Evolutionary conservation across 176 grass and related monocot genomes (phyloP).

Genomic region (Rhipidocladum racemiflorum): DNA sequence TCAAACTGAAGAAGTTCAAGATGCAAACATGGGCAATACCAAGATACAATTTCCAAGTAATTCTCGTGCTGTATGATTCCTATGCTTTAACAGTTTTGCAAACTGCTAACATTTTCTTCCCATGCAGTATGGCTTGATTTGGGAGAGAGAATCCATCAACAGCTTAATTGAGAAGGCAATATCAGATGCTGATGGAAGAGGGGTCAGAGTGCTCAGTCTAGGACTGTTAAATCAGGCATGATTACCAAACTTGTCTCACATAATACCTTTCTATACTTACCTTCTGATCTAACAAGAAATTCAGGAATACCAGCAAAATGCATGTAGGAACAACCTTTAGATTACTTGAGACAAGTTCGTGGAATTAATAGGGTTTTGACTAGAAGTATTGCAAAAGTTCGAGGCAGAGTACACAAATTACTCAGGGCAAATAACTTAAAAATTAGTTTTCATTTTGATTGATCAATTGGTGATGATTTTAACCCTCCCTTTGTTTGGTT

Average conservation of each 20-base stretch:
- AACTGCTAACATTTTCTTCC: conserved; percentile 26
- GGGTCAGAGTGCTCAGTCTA: conserved; percentile 75
- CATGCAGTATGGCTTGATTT: conserved; percentile 60
- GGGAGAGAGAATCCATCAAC: conserved; percentile 76
- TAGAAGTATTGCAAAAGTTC: neutral
- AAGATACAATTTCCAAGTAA: conserved; percentile 90
- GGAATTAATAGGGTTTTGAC: neutral
- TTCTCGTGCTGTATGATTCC: neutral
- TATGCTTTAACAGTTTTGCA: conserved; percentile 1
- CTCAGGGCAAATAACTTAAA: neutral
- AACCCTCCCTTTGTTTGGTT: conserved; percentile 1
- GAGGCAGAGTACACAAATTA: neutral
- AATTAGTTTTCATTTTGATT: neutral
- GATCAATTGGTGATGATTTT: neutral
- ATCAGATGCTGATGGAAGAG: conserved; percentile 68
- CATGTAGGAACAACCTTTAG: no score
- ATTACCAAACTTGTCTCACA: neutral
- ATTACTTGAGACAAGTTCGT: neutral
- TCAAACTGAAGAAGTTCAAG: conserved; percentile 60
- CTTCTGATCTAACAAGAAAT: neutral
- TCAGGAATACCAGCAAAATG: neutral
- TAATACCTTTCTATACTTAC: conserved; percentile 1
- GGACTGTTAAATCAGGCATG: conserved; percentile 82
- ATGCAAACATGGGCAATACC: conserved; percentile 87
- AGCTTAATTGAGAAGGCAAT: conserved; percentile 79